A percentile compares a stretch with the other conserved stretches of the same genome.
phyloP scores from a whole-genome alignment of 2,329 filamentous ascomycete genomes.

The Microdochium paspali region DNA sequence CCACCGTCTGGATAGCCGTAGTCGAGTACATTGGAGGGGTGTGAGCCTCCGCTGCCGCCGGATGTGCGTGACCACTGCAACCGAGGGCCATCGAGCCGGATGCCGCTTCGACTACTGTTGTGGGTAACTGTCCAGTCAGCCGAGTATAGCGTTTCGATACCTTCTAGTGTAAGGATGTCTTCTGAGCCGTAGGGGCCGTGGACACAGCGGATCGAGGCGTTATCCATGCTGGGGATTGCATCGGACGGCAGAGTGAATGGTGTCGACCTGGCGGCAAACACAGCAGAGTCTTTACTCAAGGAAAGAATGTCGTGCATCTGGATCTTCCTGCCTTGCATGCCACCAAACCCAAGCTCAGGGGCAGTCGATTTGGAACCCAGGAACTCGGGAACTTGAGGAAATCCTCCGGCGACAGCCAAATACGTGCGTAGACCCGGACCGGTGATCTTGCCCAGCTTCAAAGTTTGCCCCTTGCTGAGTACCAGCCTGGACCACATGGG shows the following conservation, averaged over 20 bases:
- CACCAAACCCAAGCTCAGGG: slow-evolving; percentile 7
- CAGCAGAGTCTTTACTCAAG: not conserved
- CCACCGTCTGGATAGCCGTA: slow-evolving; percentile 28
- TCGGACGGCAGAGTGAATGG: slow-evolving; percentile 7
- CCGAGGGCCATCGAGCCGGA: slow-evolving; percentile 25
- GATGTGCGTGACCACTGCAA: slow-evolving; percentile 25
- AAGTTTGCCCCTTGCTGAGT: slow-evolving; percentile 14
- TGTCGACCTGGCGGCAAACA: slow-evolving; percentile 1
- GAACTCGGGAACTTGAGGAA: slow-evolving; percentile 18
- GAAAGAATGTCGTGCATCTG: slow-evolving; percentile 1
- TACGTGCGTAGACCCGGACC: slow-evolving; percentile 23
- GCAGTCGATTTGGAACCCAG: slow-evolving; percentile 11
- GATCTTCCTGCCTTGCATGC: slow-evolving; percentile 5
- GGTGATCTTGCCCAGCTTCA: slow-evolving; percentile 8
- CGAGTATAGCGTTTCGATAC: slow-evolving; percentile 19
- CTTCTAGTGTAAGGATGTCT: slow-evolving; percentile 24
- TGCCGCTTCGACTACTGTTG: slow-evolving; percentile 29
- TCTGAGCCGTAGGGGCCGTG: slow-evolving; percentile 28
- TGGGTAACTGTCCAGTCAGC: slow-evolving; percentile 27
- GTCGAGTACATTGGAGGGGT: slow-evolving; percentile 32
- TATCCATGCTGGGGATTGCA: slow-evolving; percentile 9
- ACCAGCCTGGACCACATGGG: slow-evolving; percentile 12
- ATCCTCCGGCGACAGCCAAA: slow-evolving; percentile 22
- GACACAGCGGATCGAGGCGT: slow-evolving; percentile 22
- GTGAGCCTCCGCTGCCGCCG: slow-evolving; percentile 25